Evolutionary conservation across 176 grass and related monocot species (phyloP).

Genomic region (Chrysopogon serrulatus): DNA sequence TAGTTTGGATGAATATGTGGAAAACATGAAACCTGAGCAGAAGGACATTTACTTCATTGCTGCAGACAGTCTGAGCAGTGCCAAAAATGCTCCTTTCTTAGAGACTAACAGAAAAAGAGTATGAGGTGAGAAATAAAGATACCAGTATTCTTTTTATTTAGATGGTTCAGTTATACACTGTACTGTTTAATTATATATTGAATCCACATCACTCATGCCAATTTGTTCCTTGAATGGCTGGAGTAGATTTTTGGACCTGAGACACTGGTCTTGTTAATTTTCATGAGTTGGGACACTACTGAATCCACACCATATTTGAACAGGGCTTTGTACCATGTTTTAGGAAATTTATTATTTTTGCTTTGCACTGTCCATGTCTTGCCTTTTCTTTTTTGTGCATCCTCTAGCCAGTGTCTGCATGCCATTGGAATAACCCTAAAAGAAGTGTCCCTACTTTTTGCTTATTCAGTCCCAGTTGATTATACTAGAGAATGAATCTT

Average conservation of each 20-base stretch:
- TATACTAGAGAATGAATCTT: background rate
- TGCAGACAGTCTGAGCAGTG: slow-evolving; percentile 80
- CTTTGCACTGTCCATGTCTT: too few species aligned
- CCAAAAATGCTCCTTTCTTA: slow-evolving; percentile 90
- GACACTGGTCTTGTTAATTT: background rate
- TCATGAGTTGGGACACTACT: background rate
- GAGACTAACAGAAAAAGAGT: slow-evolving; percentile 86
- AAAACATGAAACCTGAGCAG: slow-evolving; percentile 97
- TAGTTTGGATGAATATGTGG: slow-evolving; percentile 97
- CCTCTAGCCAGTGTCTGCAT: background rate
- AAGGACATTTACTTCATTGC: slow-evolving; percentile 93
- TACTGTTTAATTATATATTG: background rate
- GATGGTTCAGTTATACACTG: background rate
- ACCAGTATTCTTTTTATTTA: background rate
- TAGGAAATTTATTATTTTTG: too few species aligned
- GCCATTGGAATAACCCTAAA: background rate
- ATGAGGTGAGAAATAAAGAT: slow-evolving; percentile 50
- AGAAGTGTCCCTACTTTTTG: background rate
- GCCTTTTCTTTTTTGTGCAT: too few species aligned
- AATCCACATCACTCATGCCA: background rate
- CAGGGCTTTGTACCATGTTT: background rate
- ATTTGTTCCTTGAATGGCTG: background rate
- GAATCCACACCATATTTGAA: background rate
- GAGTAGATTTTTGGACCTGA: background rate
- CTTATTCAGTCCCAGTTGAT: background rate